These are phyloP conservation scores for Plantago coronopus DNA, from an alignment of 305 asterid genomes.

Conservation along the genomic window DNA sequence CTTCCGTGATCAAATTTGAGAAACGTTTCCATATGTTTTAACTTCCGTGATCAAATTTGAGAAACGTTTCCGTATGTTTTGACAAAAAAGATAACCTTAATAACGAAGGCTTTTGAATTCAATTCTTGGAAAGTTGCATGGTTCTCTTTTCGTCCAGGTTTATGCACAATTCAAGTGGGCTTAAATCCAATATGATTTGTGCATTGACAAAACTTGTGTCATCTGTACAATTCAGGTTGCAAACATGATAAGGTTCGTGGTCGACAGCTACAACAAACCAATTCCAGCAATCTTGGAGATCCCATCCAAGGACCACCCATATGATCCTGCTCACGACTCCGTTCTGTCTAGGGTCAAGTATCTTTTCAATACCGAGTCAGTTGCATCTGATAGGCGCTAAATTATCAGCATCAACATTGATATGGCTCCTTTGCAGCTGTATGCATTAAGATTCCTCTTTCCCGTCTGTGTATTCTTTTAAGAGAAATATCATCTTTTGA, in stretches of 20 bases:
- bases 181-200: not conserved
- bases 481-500: not conserved
- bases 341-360: constrained; percentile 85
- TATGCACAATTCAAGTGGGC: not conserved
- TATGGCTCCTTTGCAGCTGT: not conserved
- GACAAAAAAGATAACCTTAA: not conserved
- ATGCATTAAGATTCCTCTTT: too few relatives aligned
- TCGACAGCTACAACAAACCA: constrained; percentile 90
- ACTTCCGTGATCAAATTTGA: not conserved
- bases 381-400: constrained; percentile 59
- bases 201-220: not conserved
- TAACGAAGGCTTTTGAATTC: too few relatives aligned
- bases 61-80: not conserved
- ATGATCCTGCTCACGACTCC: constrained; percentile 89
- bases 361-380: constrained; percentile 72
- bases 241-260: constrained; percentile 78
- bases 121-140: not conserved
- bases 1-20: not conserved
- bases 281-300: constrained; percentile 93
- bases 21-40: not conserved
- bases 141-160: not conserved
- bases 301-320: constrained; percentile 95
- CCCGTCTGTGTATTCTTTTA: not conserved
- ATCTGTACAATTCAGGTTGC: constrained; percentile 49
- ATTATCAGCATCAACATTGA: not conserved